A percentile compares a stretch with the other conserved stretches of the same genome.
These are phyloP conservation scores for Halenospora varia DNA, from an alignment of 495 filamentous ascomycete genomes.

Conservation along the genomic window DNA sequence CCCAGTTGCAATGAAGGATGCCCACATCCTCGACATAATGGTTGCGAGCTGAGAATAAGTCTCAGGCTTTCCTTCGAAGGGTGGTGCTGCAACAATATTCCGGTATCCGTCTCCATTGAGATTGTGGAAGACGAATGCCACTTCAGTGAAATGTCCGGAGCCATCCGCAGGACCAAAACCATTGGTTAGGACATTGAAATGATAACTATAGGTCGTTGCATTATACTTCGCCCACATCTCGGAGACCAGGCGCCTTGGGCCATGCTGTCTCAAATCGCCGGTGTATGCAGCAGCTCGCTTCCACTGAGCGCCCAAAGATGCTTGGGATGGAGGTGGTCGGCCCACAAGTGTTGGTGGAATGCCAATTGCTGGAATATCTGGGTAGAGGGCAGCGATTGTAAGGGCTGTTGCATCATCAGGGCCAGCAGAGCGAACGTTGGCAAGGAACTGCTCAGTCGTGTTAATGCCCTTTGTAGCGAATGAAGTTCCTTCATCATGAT, in stretches of 20 bases:
- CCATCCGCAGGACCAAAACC: slow-evolving; percentile 25
- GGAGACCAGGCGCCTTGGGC: slow-evolving; percentile 31
- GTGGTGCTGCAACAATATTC: slow-evolving; percentile 18
- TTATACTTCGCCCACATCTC: slow-evolving; percentile 32
- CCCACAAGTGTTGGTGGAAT: slow-evolving; percentile 11
- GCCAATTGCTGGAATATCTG: slow-evolving; percentile 16
- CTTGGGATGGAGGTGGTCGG: slow-evolving; percentile 1
- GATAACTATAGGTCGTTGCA: slow-evolving; percentile 38
- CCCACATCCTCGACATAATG: slow-evolving; percentile 39
- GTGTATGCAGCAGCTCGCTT: slow-evolving; percentile 29
- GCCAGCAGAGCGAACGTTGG: not conserved
- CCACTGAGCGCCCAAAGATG: slow-evolving; percentile 14
- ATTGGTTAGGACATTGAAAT: slow-evolving; percentile 31
- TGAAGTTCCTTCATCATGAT: slow-evolving; percentile 57
- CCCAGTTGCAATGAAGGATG: slow-evolving; percentile 35
- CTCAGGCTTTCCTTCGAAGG: slow-evolving; percentile 25
- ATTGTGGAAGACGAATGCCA: slow-evolving; percentile 43
- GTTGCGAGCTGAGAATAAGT: slow-evolving; percentile 29
- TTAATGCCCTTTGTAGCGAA: slow-evolving; percentile 39
- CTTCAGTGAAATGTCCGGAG: slow-evolving; percentile 39
- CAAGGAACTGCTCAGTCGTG: slow-evolving; percentile 37
- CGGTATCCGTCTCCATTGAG: slow-evolving; percentile 32
- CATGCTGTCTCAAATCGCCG: slow-evolving; percentile 34
- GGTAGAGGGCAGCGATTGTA: slow-evolving; percentile 13
- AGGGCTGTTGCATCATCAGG: not conserved